Base-by-base conservation (phyloP, 352 stramenopile species). In the Pythium diclinum region DNA sequence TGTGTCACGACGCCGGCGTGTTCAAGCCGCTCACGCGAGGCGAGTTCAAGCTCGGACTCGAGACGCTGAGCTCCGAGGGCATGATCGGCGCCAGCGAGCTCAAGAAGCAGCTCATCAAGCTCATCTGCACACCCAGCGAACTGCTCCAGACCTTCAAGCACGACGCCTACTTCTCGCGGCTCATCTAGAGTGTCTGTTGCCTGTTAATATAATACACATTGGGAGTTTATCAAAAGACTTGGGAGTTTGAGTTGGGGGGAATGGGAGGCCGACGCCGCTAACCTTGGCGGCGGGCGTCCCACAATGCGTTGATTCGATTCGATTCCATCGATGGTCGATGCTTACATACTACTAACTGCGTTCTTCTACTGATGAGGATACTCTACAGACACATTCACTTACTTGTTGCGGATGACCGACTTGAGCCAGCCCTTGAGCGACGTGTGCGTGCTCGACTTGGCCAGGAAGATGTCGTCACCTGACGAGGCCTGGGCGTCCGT, bases 51-150 rank as follows among this genome's bases (percentile, higher is more conserved):
- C 73, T 63, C 10, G 75, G 75, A n/a, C 66, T 95, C 32, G 80
- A 94, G 28, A 91, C 76, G 17, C 65, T 95, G 10, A 75, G 76
- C 34, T 79, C 87, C 6, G 80, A 95, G 58, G 79, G 85, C 36
- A 68, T 95, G 30, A 60, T 94, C 14, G 76, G 76, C 16, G 63
- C 77, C 3, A 46, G 49, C 9, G 81, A 92, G 51, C 71, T 89
- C 51, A 87, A 90, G 65, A 87, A 87, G 65, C 77, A 88, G 57
- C 68, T 89, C 46, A 72, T 95, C 52, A 92, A 92, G 69, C 71
- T 93, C n/a, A 61, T 84, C 11, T 84, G 79, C 46, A 87, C 70
- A 36, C 75, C 80, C 10, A 91, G 80, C 46, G 81, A 93, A 28
- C 60, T 92, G 38, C 63, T 88, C 23, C 81, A 91, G 63, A 76